A percentile compares a stretch with the other conserved stretches of the same genome.
Evolutionary conservation across 768 basidiomycete genomes (phyloP).

Genomic region (Vararia minispora): DNA sequence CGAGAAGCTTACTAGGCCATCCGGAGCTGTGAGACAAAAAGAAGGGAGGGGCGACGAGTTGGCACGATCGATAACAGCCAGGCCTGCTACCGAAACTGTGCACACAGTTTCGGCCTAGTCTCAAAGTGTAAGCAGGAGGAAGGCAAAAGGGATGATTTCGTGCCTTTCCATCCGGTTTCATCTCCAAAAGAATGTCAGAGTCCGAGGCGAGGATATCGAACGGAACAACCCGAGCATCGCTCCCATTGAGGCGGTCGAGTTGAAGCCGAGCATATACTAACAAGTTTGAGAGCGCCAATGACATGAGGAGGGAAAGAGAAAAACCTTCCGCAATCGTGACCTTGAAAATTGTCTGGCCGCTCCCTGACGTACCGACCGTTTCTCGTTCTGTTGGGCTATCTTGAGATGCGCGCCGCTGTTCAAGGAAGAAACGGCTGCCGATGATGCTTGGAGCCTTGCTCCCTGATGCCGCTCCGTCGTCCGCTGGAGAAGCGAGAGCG

Average conservation of each 20-base stretch:
- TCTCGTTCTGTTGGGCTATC: conserved; percentile 19
- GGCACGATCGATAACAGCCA: conserved; percentile 41
- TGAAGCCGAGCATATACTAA: not conserved
- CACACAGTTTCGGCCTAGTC: conserved; percentile 60
- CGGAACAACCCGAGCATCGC: conserved; percentile 25
- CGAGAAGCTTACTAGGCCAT: conserved; percentile 40
- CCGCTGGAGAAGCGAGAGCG: conserved; percentile 15
- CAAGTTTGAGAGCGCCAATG: conserved; percentile 6
- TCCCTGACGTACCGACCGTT: no score
- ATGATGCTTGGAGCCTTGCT: conserved; percentile 57
- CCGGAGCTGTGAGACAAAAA: conserved; percentile 44
- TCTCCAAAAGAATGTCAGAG: conserved; percentile 48
- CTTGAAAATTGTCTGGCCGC: conserved; percentile 39
- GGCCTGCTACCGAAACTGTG: conserved; percentile 50
- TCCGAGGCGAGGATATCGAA: conserved; percentile 54
- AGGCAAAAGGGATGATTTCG: conserved; percentile 8
- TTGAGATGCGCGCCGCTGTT: conserved; percentile 28
- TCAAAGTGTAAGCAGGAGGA: not conserved
- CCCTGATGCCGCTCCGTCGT: conserved; percentile 21
- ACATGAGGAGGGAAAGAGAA: not conserved
- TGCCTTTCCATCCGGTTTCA: conserved; percentile 66
- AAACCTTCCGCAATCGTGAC: conserved; percentile 29
- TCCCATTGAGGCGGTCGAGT: not conserved
- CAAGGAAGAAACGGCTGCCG: conserved; percentile 68
- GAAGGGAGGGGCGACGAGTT: conserved; percentile 26